Evolutionary conservation across 2,329 filamentous ascomycete species (phyloP).

Genomic region (Cytospora mali): DNA sequence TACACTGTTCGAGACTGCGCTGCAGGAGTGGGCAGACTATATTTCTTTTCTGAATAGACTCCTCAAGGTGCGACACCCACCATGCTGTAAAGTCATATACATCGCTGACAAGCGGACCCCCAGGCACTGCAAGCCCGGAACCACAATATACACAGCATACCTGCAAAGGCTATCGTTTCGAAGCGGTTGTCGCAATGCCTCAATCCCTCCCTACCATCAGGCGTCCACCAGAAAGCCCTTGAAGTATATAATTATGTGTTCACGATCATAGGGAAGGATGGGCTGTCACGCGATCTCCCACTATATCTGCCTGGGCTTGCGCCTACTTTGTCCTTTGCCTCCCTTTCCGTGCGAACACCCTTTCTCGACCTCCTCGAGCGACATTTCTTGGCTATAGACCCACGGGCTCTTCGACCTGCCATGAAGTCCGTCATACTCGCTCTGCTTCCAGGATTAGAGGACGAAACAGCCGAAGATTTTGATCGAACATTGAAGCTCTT

Average conservation of each 20-base stretch:
- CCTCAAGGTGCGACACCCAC: slow-evolving; percentile 66
- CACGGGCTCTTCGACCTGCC: slow-evolving; percentile 75
- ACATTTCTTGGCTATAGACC: slow-evolving; percentile 73
- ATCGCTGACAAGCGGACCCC: slow-evolving; percentile 34
- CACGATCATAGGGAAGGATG: slow-evolving; percentile 77
- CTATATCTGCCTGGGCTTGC: slow-evolving; percentile 90
- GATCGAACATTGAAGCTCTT: slow-evolving; percentile 81
- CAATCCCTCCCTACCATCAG: slow-evolving; percentile 88
- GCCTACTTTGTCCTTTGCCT: slow-evolving; percentile 90
- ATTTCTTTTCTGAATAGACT: slow-evolving; percentile 94
- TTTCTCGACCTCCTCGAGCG: slow-evolving; percentile 84
- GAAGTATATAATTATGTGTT: slow-evolving; percentile 94
- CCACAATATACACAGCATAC: slow-evolving; percentile 69
- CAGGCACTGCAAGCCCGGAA: slow-evolving; percentile 89
- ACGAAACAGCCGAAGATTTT: slow-evolving; percentile 97
- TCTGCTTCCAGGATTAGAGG: slow-evolving; percentile 88
- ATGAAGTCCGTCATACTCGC: slow-evolving; percentile 88
- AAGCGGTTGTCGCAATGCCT: slow-evolving; percentile 94
- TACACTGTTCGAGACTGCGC: slow-evolving; percentile 84
- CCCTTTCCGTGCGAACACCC: slow-evolving; percentile 82
- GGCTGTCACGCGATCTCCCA: slow-evolving; percentile 77
- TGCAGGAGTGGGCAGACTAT: slow-evolving; percentile 99
- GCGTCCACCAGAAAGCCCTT: slow-evolving; percentile 95
- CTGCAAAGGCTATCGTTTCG: slow-evolving; percentile 80
- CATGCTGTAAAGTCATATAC: slow-evolving; percentile 18